A percentile compares a stretch with the other conserved stretches of the same genome.
phyloP scores from a whole-genome alignment of 495 filamentous ascomycete species.

The Letharia columbiana region DNA sequence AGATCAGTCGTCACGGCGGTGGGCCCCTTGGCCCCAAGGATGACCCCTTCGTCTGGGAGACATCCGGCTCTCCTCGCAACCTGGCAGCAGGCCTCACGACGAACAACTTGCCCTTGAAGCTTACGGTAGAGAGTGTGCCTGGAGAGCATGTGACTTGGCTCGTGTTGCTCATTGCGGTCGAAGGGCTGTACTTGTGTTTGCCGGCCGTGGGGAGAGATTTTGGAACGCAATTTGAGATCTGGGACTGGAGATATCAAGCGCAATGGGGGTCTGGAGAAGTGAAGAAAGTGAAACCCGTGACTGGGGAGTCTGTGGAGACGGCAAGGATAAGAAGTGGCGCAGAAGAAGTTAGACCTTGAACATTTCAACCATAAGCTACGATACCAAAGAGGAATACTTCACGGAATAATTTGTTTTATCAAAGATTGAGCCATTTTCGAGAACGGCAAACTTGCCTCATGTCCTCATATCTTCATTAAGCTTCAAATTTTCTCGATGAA shows the following conservation, averaged over 20 bases:
- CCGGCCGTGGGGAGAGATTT: not conserved
- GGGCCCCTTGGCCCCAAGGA: constrained; percentile 4
- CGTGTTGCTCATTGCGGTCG: not conserved
- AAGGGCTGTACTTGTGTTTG: constrained; percentile 8
- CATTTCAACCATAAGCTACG: not conserved
- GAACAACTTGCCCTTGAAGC: not conserved
- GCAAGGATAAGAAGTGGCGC: not conserved
- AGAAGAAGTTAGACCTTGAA: not conserved
- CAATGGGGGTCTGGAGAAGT: constrained; percentile 8
- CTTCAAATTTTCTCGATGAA: not conserved
- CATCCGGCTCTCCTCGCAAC: not conserved
- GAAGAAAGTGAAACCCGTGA: not conserved
- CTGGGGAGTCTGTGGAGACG: not conserved
- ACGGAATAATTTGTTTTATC: not conserved
- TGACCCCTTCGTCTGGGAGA: constrained; percentile 2
- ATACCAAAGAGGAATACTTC: too few species aligned
- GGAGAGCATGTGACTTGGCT: not conserved
- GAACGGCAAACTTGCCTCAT: not conserved
- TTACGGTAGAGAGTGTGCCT: not conserved
- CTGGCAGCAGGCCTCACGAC: not conserved
- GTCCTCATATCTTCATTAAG: not conserved
- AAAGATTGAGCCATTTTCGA: not conserved
- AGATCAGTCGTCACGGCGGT: not conserved
- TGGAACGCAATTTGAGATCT: not conserved
- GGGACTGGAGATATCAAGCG: not conserved